These are phyloP conservation scores for Phialemoniopsis sp. DNA, from an alignment of 2,329 filamentous ascomycete species.

Conservation along the genomic window DNA sequence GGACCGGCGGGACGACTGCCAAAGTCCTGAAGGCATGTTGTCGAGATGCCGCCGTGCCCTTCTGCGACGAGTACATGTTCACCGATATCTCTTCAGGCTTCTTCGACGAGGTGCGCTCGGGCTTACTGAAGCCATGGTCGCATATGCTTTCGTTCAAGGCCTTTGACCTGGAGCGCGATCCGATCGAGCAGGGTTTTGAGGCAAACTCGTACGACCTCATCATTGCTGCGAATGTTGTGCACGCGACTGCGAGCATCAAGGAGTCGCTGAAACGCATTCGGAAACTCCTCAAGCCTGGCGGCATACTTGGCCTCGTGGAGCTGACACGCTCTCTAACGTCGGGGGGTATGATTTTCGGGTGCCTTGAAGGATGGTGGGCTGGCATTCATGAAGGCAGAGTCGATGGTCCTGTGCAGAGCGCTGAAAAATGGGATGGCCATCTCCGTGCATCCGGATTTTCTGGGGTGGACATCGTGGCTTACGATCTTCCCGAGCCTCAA, in stretches of 20 bases:
- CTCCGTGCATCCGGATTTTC: no score
- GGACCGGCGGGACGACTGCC: slow-evolving; percentile 21
- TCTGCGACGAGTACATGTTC: slow-evolving; percentile 31
- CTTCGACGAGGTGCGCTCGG: slow-evolving; percentile 28
- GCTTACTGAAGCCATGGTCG: slow-evolving; percentile 19
- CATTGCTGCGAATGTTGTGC: slow-evolving; percentile 26
- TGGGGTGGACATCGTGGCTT: no score
- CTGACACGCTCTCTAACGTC: no score
- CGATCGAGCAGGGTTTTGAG: slow-evolving; percentile 23
- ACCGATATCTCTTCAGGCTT: slow-evolving; percentile 35
- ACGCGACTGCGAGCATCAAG: slow-evolving; percentile 19
- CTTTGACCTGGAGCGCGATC: slow-evolving; percentile 23
- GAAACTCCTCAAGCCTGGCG: slow-evolving; percentile 24
- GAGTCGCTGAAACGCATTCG: slow-evolving; percentile 13
- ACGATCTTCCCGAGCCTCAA: no score
- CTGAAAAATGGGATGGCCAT: no score
- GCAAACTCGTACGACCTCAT: slow-evolving; percentile 23
- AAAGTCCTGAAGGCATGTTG: slow-evolving; percentile 10
- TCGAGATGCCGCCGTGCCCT: no score
- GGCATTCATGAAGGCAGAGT: no score
- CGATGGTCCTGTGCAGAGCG: no score
- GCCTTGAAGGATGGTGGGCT: no score
- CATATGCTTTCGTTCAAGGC: no score
- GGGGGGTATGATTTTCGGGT: no score
- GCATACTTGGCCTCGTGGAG: slow-evolving; percentile 19